Evolutionary conservation across 2,329 filamentous ascomycete species (phyloP), one percentile per base, ranked within the genome.

Genomic region (Trichoderma polysporum): DNA sequence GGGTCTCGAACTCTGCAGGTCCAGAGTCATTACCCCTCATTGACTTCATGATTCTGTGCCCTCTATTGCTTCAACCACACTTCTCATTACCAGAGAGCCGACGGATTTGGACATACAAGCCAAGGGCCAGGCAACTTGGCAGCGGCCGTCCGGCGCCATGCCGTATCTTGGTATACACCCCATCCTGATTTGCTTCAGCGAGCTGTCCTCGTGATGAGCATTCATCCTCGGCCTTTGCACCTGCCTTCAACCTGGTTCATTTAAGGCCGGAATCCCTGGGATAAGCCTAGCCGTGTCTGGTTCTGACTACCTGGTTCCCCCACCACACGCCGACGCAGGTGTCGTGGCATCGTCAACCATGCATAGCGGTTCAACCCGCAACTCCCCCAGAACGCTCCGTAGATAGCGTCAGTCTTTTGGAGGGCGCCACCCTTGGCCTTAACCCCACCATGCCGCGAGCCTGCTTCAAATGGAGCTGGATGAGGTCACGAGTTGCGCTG

Each of bases 291-390:
- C 66, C 59, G 19, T 41, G 58, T 39, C 50, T 47, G 37, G 50
- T 45, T 37, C 60, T 53, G 25, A 52, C 49, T 39, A 37, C 66
- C 60, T 33, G 25, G 53, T 22, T 54, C 54, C 66, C 53, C 66
- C 66, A 67, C 60, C 53, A 41, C 50, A 29, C 47, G 35, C 47
- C 27, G 65, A 61, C 37, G 57, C 52, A 68, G 53, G 53, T 41
- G 60, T 65, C 53, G 70, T 71, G 70, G 70, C 72, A 74, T 75
- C 71, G 72, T 68, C 71, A 68, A 61, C 69, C 66, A 74, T 76
- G 74, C 74, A 76, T 68, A 67, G 71, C 74, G 74, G 74, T 76
- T 76, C 73, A 76, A 74, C 74, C 74, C 74, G 74, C 73, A 73
- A 73, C 73, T 75, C 72, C 74, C 73, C 70, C 71, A 63, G 60